phyloP scores from a whole-genome alignment of 495 filamentous ascomycete species.

The Diplogelasinospora grovesii region DNA sequence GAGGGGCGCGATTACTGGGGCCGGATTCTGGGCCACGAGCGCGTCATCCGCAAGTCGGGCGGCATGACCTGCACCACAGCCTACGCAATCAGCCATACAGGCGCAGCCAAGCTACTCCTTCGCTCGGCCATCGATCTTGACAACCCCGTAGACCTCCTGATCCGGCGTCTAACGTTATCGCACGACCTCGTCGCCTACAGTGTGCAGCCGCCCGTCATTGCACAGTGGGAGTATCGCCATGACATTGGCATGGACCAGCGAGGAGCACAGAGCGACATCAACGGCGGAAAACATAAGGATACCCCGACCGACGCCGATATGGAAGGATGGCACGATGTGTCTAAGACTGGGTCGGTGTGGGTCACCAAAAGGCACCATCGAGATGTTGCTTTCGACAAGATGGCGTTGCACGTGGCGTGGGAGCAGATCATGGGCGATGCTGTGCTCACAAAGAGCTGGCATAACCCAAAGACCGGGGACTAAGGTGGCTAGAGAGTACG shows the following conservation, averaged over 20 bases:
- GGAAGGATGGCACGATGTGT: conserved; percentile 14
- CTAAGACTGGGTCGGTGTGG: conserved; percentile 8
- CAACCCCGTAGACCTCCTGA: conserved; percentile 14
- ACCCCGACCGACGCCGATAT: conserved; percentile 10
- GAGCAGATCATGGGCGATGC: conserved; percentile 8
- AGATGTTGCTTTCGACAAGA: conserved; percentile 14
- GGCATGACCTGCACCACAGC: conserved; percentile 15
- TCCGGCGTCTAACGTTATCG: conserved; percentile 4
- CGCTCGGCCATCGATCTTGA: conserved; percentile 13
- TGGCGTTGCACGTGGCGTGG: conserved; percentile 15
- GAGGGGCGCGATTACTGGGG: conserved; percentile 10
- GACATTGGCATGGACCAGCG: conserved; percentile 14
- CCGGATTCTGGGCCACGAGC: conserved; percentile 6
- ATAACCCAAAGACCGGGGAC: conserved; percentile 1
- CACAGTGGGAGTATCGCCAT: conserved; percentile 16
- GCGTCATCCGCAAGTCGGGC: conserved; percentile 12
- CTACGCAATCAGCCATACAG: conserved; percentile 16
- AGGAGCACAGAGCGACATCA: conserved; percentile 16
- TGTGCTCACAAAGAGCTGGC: conserved; percentile 8
- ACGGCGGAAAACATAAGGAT: conserved; percentile 14
- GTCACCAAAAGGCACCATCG: conserved; percentile 10
- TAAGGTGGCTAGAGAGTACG: too few species aligned
- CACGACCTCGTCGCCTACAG: conserved; percentile 12
- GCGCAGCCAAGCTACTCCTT: conserved; percentile 14
- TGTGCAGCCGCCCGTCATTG: conserved; percentile 12